Base-by-base conservation (phyloP, 1,284 basidiomycete species). In the Mycosarcoma maydis region DNA sequence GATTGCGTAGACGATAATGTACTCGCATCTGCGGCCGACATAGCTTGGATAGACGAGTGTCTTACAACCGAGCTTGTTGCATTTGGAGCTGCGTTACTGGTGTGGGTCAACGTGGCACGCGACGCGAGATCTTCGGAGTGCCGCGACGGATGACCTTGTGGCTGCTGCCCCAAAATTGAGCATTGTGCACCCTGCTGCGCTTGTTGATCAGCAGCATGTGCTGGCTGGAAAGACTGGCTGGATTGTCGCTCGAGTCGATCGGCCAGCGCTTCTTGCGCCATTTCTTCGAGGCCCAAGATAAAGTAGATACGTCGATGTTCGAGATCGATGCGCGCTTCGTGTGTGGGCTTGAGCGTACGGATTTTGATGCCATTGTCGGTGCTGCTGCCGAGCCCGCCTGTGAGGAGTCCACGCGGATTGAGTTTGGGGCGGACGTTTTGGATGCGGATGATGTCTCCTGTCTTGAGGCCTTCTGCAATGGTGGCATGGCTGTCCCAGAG, bases 401-500 rank as follows among this genome's bases (percentile, higher is more conserved):
- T 64, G 26, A 77, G 73, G 3, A 72, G 40, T 3, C 71, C 71
- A 11, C 53, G 46, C 7, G 61, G 57, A 16, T 73, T 69, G 44
- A 57, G 56, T 19, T 71, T 71, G 20, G 72, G 59, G 0, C 71
- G 58, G 7, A 77, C 62, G 37, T 75, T 75, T 34, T 71, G 56
- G 17, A 77, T 70, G 36, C 71, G 64, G 24, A 77, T 68, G 26
- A 77, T 57, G 17, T 75, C 71, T 11, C 75, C 73, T 0, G 68
- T 57, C 32, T 59, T 58, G 6, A 77, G 49, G 5, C 61, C 65
- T 27, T 68, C 47, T 6, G 71, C 67, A 10, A 75, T 59, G 27
- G 60, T 59, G 14, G 71, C 73, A 17, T 75, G 71, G 29, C 60
- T 56, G 32, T 68, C 75, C 71, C 71, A 77, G 1, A 77, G 61